Base-by-base conservation (phyloP, 208 protist species). In the Sergeia podlipaevii region DNA sequence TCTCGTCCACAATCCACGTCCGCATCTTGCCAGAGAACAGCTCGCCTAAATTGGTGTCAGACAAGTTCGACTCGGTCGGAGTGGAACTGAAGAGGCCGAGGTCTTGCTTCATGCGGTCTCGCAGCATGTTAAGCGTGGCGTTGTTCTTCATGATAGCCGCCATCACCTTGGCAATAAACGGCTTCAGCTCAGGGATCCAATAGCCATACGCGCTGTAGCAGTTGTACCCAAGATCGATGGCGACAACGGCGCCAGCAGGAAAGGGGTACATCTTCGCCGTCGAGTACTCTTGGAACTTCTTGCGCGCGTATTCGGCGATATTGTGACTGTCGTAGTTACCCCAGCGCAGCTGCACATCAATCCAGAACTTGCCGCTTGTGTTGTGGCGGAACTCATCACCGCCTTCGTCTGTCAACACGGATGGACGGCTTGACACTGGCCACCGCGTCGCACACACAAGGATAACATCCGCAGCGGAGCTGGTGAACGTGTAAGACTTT, bases 1-100 rank as follows among this genome's bases (percentile, higher is more conserved):
- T 98, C 73, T 99, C 98, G 75, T 99, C 99, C 3, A 99, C 96
- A 70, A 99, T 99, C 99, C 99, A 99, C 39, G 99, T 99, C 34
- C 97, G 98, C 86, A 99, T 98, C 38, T 71, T 80, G 64, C 99
- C 97, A 30, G 84, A 96, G 73, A 99, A 99, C 42, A 99, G 86
- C 73, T 99, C 99, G 45, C 93, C 95, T 70, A 99, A 97, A 77
- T 99, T 99, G 50, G 97, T 97, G 29, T 97, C 97, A 1, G 85
- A 97, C 32, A 99, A 75, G 54, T 98, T 99, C 29, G 99, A 96
- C 84, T 99, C 98, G 0, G 98, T 99, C n/a, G 98, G 98, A 71
- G 99, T 97, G 11, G 97, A 98, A 52, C 88, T 98, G 82, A 99
- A 99, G 8, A 99, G 93, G 74, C 99, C 98, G 10, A 99, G 80